A percentile compares a stretch with the other conserved stretches of the same genome.
phyloP scores from a whole-genome alignment of 2,329 filamentous ascomycete genomes.

The Xylaria polymorpha region DNA sequence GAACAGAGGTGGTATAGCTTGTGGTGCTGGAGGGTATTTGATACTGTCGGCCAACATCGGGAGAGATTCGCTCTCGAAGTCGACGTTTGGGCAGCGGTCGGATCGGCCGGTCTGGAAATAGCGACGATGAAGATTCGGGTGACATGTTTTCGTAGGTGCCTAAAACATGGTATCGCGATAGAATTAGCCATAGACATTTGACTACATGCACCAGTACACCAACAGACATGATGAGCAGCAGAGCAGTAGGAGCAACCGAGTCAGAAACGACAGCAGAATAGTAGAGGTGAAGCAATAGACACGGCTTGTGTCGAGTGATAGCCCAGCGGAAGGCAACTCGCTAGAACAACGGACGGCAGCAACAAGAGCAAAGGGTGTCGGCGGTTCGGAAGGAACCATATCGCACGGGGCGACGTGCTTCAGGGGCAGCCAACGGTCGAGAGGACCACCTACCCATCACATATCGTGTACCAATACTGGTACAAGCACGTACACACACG shows the following conservation, averaged over 20 bases:
- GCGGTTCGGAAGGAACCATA: slow-evolving; percentile 8
- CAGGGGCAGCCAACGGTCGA: slow-evolving; percentile 12
- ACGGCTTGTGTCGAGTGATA: slow-evolving; percentile 6
- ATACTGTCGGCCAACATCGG: slow-evolving; percentile 87
- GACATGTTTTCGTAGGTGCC: slow-evolving; percentile 67
- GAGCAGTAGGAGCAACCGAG: slow-evolving; percentile 19
- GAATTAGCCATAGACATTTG: slow-evolving; percentile 50
- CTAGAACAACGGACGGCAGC: slow-evolving; percentile 5
- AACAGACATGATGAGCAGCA: slow-evolving; percentile 41
- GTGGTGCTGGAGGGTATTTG: slow-evolving; percentile 81
- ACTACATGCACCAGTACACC: slow-evolving; percentile 38
- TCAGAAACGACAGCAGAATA: slow-evolving; percentile 1
- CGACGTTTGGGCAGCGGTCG: slow-evolving; percentile 90
- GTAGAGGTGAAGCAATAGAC: slow-evolving; percentile 9
- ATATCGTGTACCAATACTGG: slow-evolving; percentile 44
- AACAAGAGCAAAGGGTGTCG: neutral
- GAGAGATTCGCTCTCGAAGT: slow-evolving; percentile 86
- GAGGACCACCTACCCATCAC: slow-evolving; percentile 48
- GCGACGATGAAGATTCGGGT: slow-evolving; percentile 80
- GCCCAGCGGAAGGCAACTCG: slow-evolving; percentile 23
- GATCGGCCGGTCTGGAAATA: slow-evolving; percentile 91
- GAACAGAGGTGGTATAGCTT: slow-evolving; percentile 78
- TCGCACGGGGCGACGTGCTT: slow-evolving; percentile 11
- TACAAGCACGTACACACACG: slow-evolving; percentile 34
- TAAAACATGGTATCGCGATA: slow-evolving; percentile 48